These are phyloP conservation scores for Naumovozyma baii DNA, from an alignment of 805 yeast species.

Conservation along the genomic window DNA sequence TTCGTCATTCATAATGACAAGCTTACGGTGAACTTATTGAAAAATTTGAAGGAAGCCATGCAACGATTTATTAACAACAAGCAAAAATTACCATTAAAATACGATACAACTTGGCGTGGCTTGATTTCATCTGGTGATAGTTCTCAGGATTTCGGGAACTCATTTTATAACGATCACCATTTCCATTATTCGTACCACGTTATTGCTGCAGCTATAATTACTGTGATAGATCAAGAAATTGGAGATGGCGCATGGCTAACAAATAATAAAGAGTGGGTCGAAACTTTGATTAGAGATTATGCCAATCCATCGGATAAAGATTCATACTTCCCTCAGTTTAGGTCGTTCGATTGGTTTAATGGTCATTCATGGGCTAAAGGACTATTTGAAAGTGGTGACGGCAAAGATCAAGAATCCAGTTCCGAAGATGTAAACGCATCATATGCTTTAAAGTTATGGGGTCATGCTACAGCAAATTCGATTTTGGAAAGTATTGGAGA, in stretches of 20 bases:
- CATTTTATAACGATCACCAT: conserved; percentile 67
- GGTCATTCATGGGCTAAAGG: conserved; percentile 81
- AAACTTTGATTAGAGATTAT: conserved; percentile 53
- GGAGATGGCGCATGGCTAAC: conserved; percentile 36
- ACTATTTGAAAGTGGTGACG: conserved; percentile 59
- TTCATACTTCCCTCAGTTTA: conserved; percentile 49
- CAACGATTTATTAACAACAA: conserved; percentile 57
- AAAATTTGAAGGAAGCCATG: conserved; percentile 56
- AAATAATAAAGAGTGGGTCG: conserved; percentile 43
- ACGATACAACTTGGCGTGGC: conserved; percentile 76
- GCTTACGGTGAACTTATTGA: conserved; percentile 43
- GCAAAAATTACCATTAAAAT: conserved; percentile 64
- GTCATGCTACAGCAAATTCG: conserved; percentile 41
- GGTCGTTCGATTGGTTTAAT: conserved; percentile 65
- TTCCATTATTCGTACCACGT: conserved; percentile 70
- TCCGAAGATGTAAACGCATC: conserved; percentile 68
- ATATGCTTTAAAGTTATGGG: conserved; percentile 62
- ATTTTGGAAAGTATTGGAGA: conserved; percentile 46
- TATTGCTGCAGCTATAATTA: conserved; percentile 58
- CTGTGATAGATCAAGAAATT: conserved; percentile 40
- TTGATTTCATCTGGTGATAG: conserved; percentile 56
- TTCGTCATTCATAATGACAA: conserved; percentile 49
- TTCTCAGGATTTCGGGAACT: conserved; percentile 60
- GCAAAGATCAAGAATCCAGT: conserved; percentile 65
- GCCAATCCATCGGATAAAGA: conserved; percentile 52